Evolutionary conservation across 257 asterid genomes (phyloP).

Genomic region (Avicennia marina): DNA sequence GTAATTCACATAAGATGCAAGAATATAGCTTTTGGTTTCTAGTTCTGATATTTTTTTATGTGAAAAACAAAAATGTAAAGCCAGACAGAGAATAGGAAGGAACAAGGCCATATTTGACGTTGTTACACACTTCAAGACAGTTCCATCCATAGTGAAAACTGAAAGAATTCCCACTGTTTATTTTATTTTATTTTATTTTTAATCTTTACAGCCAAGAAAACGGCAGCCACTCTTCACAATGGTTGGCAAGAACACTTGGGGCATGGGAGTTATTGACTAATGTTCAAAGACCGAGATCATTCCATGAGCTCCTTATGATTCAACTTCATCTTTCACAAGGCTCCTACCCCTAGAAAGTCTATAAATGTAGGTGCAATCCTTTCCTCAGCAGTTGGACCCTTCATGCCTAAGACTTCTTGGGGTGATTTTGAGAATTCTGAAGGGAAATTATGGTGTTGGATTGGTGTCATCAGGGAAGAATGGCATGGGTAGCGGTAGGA

Average conservation of each 20-base stretch:
- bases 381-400: too few species aligned
- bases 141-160: conserved; percentile 27
- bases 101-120: conserved; percentile 20
- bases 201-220: conserved; percentile 8
- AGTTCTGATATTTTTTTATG: too few species aligned
- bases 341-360: too few species aligned
- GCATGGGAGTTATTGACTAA: background rate
- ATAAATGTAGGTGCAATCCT: too few species aligned
- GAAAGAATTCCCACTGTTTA: conserved; percentile 27
- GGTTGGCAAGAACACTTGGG: background rate
- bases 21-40: too few species aligned
- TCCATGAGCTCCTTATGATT: background rate
- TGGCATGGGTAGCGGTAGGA: conserved; percentile 8
- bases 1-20: too few species aligned
- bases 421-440: too few species aligned
- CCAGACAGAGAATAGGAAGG: background rate
- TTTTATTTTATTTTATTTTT: too few species aligned
- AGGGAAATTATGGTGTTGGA: too few species aligned
- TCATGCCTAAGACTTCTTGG: too few species aligned
- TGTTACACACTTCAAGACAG: conserved; percentile 26
- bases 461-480: too few species aligned
- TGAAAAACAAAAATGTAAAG: background rate
- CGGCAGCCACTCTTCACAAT: background rate
- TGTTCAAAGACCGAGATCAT: conserved; percentile 11
- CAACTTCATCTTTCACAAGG: background rate